These are phyloP conservation scores for Skeletonema grethae DNA, from an alignment of 108 stramenopile genomes.

Conservation along the genomic window DNA sequence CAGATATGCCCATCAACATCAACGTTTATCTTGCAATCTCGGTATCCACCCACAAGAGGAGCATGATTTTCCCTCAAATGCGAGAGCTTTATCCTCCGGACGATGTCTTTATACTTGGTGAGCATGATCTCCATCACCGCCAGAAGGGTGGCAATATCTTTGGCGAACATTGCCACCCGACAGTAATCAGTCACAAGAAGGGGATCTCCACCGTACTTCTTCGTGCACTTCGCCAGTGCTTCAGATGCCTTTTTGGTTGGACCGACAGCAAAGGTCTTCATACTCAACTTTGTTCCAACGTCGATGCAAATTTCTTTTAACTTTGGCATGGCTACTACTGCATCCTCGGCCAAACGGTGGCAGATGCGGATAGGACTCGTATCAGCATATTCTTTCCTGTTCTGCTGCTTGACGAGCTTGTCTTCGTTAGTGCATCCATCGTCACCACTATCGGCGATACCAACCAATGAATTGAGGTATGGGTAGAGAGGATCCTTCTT, in stretches of 20 bases:
- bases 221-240: constrained; percentile 36
- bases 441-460: constrained; percentile 39
- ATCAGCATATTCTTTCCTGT: constrained; percentile 17
- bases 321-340: constrained; percentile 28
- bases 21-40: constrained; percentile 47
- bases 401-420: constrained; percentile 26
- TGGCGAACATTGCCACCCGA: constrained; percentile 34
- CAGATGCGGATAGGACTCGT: constrained; percentile 39
- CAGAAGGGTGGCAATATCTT: constrained; percentile 39
- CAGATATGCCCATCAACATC: constrained; percentile 43
- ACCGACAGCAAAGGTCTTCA: constrained; percentile 39
- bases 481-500: constrained; percentile 48
- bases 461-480: constrained; percentile 42
- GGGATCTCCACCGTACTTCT: constrained; percentile 45
- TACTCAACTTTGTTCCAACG: constrained; percentile 28
- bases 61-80: constrained; percentile 28
- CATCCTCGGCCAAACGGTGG: constrained; percentile 28
- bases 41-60: constrained; percentile 35
- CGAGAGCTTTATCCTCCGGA: constrained; percentile 41
- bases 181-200: constrained; percentile 47
- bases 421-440: constrained; percentile 15
- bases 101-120: constrained; percentile 22
- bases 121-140: constrained; percentile 44
- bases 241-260: constrained; percentile 35
- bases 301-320: constrained; percentile 31